phyloP scores from a whole-genome alignment of 2,329 filamentous ascomycete species.

The Ilyonectria mors-panacis region DNA sequence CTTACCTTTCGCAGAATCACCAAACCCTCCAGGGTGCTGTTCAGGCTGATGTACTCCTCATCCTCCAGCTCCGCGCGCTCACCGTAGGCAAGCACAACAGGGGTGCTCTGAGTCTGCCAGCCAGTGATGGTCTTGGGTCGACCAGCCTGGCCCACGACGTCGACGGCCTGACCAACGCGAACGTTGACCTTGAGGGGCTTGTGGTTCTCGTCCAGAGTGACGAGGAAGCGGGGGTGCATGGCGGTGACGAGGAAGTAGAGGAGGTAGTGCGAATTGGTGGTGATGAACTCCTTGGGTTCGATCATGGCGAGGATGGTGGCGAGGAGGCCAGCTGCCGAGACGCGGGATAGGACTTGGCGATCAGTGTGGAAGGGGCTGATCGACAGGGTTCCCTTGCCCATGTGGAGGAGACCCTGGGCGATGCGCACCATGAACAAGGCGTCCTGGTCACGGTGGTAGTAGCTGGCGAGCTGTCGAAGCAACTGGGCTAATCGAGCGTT shows the following conservation, averaged over 20 bases:
- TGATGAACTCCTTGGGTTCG: conserved; percentile 89
- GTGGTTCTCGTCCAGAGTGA: conserved; percentile 95
- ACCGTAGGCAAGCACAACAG: conserved; percentile 92
- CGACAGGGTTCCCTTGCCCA: conserved; percentile 98
- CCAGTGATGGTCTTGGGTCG: conserved; percentile 99
- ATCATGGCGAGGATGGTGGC: conserved; percentile 94
- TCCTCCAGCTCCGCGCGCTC: conserved; percentile 98
- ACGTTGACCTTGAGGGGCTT: conserved; percentile 97
- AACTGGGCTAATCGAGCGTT: conserved; percentile 97
- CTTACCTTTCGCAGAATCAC: conserved; percentile 97
- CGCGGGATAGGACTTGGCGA: conserved; percentile 92
- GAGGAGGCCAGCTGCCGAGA: conserved; percentile 89
- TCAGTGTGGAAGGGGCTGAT: conserved; percentile 99
- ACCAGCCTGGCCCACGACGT: conserved; percentile 97
- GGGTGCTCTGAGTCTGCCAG: conserved; percentile 99
- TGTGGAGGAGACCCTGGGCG: conserved; percentile 95
- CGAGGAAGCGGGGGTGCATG: conserved; percentile 96
- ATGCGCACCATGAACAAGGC: conserved; percentile 99
- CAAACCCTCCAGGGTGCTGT: conserved; percentile 91
- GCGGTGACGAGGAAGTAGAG: conserved; percentile 97
- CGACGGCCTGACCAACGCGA: conserved; percentile 96
- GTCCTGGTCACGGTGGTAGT: conserved; percentile 97
- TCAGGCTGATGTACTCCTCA: conserved; percentile 95
- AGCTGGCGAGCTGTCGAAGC: conserved; percentile 93
- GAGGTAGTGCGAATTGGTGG: conserved; percentile 83